Conservation (phyloP, 2,329 filamentous ascomycete species). For the Phyllosticta ampelicida region DNA sequence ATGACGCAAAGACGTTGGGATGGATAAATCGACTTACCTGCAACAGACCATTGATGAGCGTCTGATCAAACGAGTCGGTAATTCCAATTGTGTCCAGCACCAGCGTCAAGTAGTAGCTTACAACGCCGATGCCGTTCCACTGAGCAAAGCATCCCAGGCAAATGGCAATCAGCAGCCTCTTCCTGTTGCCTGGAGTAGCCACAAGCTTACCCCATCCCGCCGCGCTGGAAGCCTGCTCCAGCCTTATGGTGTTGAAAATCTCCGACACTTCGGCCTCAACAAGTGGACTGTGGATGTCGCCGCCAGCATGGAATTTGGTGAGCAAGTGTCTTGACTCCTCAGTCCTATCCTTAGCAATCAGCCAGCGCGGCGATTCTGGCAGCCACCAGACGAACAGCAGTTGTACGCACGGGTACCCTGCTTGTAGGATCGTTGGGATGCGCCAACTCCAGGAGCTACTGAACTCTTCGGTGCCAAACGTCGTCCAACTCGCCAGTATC, state of each 20-base stretch:
- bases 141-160: constrained; percentile 45
- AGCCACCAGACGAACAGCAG: constrained; percentile 31
- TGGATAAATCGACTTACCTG: background rate
- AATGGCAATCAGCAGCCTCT: constrained; percentile 44
- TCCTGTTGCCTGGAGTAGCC: constrained; percentile 36
- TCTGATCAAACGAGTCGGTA: constrained; percentile 25
- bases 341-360: constrained; percentile 41
- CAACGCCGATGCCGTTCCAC: constrained; percentile 45
- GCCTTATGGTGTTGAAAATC: background rate
- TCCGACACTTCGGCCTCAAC: constrained; percentile 4
- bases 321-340: constrained; percentile 45
- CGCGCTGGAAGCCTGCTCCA: constrained; percentile 1
- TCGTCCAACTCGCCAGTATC: constrained; percentile 38
- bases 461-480: constrained; percentile 34
- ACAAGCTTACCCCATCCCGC: constrained; percentile 6
- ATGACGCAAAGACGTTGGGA: background rate
- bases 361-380: constrained; percentile 52
- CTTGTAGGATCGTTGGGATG: constrained; percentile 44
- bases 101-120: constrained; percentile 31
- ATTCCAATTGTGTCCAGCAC: constrained; percentile 27
- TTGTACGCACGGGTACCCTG: constrained; percentile 35
- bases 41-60: constrained; percentile 37
- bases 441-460: constrained; percentile 38
- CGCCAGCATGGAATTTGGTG: constrained; percentile 41
- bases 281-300: constrained; percentile 20